Base-by-base conservation (phyloP, 2,329 filamentous ascomycete species). In the Arthrobotrys musiformis region DNA sequence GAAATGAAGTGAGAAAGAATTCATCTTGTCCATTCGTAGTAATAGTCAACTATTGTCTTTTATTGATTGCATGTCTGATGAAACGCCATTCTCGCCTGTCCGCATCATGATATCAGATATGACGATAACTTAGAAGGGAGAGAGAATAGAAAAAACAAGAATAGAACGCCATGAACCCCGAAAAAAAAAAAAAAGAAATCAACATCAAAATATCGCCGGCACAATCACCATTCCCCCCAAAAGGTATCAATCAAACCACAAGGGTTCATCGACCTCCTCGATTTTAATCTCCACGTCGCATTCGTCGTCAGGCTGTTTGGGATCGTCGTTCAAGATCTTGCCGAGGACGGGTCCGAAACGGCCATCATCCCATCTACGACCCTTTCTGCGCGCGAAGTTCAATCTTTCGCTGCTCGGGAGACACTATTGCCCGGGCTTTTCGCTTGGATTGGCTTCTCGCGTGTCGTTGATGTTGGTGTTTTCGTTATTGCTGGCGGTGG, bases 351-450 rank as follows among this genome's bases (percentile, higher is more conserved):
- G 2, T 11, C 22, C 22, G 22, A 4, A 24, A 24, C 50, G 28
- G 7, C n/a, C 54, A 26, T 58, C 54, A 26, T 58, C 54, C 54
- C 54, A 58, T 8, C 40, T 58, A 4, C 17, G 30, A 22, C 33
- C 26, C 19, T 28, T 22, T 0, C 1, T 19, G 44, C 46, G 62
- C 37, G 64, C 35, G 37, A 72, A 72, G 15, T 24, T 2, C 48
- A 26, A 22, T 9, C 46, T 15, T 17, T 33, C 8, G n/a, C 50
- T 28, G 11, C 50, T 56, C 50, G 68, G 68, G 68, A 72, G 30
- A 28, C 13, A 24, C 68, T 72, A 72, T 26, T 40, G 37, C 46
- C 52, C 68, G 33, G 17, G 35, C 22, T 46, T 22, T 13, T 58
- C 62, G 7, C 54, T n/a, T 33, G 54, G 54, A n/a, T 15, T 7